Evolutionary conservation across 208 protist genomes (phyloP), one percentile per base, ranked within the genome.

Genomic region (Histomonas meleagridis): DNA sequence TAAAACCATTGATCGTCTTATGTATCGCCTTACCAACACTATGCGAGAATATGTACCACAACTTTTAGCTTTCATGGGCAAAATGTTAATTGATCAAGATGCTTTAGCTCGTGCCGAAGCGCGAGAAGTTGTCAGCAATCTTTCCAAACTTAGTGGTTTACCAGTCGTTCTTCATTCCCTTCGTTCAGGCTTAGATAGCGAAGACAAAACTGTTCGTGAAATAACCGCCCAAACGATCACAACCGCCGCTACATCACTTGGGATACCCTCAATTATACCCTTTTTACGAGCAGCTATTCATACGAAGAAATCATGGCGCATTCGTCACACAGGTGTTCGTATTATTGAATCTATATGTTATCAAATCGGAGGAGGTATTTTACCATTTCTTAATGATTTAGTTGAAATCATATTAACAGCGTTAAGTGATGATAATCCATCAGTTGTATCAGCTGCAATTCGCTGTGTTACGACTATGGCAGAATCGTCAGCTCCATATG

Each of bases 21-120:
- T 99, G 60, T 97, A 97, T 91, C 97, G 98, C 92, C 95, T 99
- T 48, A 97, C 98, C 90, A 97, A 97, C 53, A 95, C 98, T 18
- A 93, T 99, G 16, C 95, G 97, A 23, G 95, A 96, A 18, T 99
- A 97, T 79, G 97, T 98, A 35, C 97, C 98, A 94, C 98, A 99
- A 92, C 98, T 99, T 92, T 95, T 99, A 0, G 96, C 98, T 55
- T 97, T 99, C 62, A 98, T 99, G 94, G 96, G 99, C 94, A 97
- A 98, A 46, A 94, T 99, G 65, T 96, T 99, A 32, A 98, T 98
- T 40, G 97, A 98, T 72, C 95, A 98, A 93, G 98, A 99, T 94
- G 96, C 96, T 91, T 97, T 98, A 94, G 96, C 98, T 0, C 96
- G 98, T 72, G 97, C 99, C 43, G 98, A 99, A 94, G 98, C 97